These are phyloP conservation scores for Cornus controversa DNA, from an alignment of 148 eudicot genomes.

Conservation along the genomic window DNA sequence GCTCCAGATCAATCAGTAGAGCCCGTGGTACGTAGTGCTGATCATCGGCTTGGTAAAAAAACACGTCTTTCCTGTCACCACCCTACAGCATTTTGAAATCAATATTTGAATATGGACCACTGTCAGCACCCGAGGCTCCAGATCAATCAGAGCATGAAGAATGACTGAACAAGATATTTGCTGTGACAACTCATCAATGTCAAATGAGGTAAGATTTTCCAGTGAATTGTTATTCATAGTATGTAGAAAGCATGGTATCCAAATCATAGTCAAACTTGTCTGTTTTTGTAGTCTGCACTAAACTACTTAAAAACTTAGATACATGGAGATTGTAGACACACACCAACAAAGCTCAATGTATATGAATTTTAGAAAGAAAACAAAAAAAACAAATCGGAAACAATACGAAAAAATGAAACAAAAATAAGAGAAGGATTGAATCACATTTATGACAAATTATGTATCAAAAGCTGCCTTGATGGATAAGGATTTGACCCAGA, in stretches of 20 bases:
- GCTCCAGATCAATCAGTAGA: slow-evolving; percentile 94
- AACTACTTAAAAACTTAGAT: too few species aligned
- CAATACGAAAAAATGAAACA: too few species aligned
- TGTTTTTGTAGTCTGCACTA: neutral
- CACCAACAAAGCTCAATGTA: too few species aligned
- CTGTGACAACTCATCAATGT: neutral
- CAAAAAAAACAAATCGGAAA: too few species aligned
- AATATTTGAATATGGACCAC: neutral
- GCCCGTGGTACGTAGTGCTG: slow-evolving; percentile 96
- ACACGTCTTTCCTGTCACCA: slow-evolving; percentile 97
- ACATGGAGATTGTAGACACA: too few species aligned
- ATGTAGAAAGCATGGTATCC: neutral
- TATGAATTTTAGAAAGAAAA: too few species aligned
- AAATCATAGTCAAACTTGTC: too few species aligned
- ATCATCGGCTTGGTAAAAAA: slow-evolving; percentile 99
- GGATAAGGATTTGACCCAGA: neutral
- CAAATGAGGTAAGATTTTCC: neutral
- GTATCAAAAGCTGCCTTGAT: neutral
- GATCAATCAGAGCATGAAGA: neutral
- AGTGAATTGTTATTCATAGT: neutral
- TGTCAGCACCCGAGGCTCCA: too few species aligned
- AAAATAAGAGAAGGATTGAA: neutral
- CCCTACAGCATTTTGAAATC: slow-evolving; percentile 54
- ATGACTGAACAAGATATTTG: neutral
- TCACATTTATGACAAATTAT: neutral